Evolutionary conservation across 495 filamentous ascomycete species (phyloP).

Genomic region (Xylaria intraflava): DNA sequence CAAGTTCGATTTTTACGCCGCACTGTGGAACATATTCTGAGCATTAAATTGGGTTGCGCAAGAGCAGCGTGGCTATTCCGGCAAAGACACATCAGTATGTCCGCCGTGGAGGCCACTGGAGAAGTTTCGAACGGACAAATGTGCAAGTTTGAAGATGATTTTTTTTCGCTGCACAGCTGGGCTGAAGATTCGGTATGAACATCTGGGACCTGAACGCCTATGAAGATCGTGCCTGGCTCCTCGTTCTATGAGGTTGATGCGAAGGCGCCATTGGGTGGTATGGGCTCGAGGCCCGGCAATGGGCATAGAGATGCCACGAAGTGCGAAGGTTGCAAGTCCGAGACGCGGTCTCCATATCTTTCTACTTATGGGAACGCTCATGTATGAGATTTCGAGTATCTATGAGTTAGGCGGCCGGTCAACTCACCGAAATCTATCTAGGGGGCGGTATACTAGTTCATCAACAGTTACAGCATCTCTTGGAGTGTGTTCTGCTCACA

Average conservation of each 20-base stretch:
- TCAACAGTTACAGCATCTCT: not conserved
- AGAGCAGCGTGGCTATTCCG: not conserved
- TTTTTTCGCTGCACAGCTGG: not conserved
- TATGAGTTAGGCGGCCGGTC: conserved; percentile 9
- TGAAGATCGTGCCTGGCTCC: not conserved
- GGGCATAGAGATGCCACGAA: conserved; percentile 9
- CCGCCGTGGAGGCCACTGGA: not conserved
- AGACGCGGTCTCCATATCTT: not conserved
- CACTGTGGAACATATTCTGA: no score
- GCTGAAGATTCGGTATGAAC: not conserved
- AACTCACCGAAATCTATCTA: conserved; percentile 9
- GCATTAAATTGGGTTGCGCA: not conserved
- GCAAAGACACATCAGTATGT: not conserved
- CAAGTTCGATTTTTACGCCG: no score
- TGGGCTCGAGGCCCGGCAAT: no score
- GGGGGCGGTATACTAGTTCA: not conserved
- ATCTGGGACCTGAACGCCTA: not conserved
- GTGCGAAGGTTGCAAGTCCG: conserved; percentile 9
- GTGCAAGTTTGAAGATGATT: not conserved
- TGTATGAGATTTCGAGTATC: no score
- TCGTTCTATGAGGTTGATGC: not conserved
- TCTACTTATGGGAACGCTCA: not conserved
- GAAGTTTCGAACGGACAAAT: conserved; percentile 1
- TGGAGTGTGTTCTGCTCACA: not conserved
- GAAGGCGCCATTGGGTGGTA: not conserved